Conservation (phyloP, 2,329 filamentous ascomycete genomes). For the Paecilomyces dactylethromorphus region DNA sequence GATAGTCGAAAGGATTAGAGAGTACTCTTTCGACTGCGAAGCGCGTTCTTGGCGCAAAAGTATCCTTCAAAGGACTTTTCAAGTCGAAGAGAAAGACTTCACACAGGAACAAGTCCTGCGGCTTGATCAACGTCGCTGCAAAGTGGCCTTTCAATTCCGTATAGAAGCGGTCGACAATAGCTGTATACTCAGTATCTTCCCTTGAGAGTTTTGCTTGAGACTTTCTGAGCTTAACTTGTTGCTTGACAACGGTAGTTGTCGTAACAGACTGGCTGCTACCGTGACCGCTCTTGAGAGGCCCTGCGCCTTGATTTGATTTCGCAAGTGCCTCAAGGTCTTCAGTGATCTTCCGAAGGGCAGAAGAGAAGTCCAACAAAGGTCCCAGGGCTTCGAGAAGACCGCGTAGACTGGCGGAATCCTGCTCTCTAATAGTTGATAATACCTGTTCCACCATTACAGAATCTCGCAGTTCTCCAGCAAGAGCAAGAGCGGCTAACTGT, state of each 20-base stretch:
- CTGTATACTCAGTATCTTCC: constrained; percentile 50
- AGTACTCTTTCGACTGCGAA: constrained; percentile 56
- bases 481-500: constrained; percentile 32
- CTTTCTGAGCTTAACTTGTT: constrained; percentile 54
- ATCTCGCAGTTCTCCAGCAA: constrained; percentile 47
- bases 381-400: constrained; percentile 34
- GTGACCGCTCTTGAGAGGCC: constrained; percentile 65
- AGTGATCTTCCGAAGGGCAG: constrained; percentile 37
- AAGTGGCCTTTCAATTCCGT: constrained; percentile 42
- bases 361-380: constrained; percentile 24
- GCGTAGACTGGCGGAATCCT: constrained; percentile 44
- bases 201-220: constrained; percentile 49
- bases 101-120: constrained; percentile 46
- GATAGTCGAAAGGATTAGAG: constrained; percentile 53
- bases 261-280: constrained; percentile 56
- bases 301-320: constrained; percentile 39
- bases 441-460: constrained; percentile 48
- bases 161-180: constrained; percentile 44
- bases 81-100: constrained; percentile 55
- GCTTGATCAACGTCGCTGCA: constrained; percentile 38
- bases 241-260: constrained; percentile 53
- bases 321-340: constrained; percentile 44
- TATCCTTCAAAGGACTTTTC: constrained; percentile 50
- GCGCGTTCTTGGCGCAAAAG: constrained; percentile 52
- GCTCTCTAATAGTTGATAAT: constrained; percentile 45